Conservation (phyloP, 2,329 filamentous ascomycete genomes). For the Dactylella cylindrospora region DNA sequence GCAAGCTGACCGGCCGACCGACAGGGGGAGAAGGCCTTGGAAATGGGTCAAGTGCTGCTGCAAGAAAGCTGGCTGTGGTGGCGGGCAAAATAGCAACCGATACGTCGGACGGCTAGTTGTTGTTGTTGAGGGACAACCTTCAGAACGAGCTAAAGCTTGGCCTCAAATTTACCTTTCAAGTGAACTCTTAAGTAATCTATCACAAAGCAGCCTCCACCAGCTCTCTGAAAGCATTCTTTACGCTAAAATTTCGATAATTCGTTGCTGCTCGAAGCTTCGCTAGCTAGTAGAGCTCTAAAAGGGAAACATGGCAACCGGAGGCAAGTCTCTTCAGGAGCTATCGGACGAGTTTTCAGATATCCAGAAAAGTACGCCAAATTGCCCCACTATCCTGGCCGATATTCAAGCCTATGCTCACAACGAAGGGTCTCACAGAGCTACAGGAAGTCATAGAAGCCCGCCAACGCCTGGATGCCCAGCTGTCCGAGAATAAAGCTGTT, state of each 20-base stretch:
- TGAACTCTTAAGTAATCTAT: constrained; percentile 20
- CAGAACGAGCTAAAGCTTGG: too few relatives aligned
- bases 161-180: constrained; percentile 3
- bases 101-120: constrained; percentile 19
- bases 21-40: constrained; percentile 27
- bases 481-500: constrained; percentile 87
- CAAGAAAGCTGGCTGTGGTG: too few relatives aligned
- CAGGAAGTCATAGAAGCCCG: constrained; percentile 73
- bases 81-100: constrained; percentile 27
- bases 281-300: not conserved
- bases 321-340: constrained; percentile 76
- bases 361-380: constrained; percentile 68
- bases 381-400: not conserved
- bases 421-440: constrained; percentile 63
- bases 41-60: too few relatives aligned
- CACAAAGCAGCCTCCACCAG: constrained; percentile 12
- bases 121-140: too few relatives aligned
- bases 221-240: constrained; percentile 6
- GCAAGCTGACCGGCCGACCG: constrained; percentile 4
- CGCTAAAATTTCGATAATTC: not conserved
- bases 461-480: constrained; percentile 90
- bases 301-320: constrained; percentile 66
- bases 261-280: not conserved
- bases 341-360: constrained; percentile 86
- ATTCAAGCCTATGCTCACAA: not conserved